These are phyloP conservation scores for Fagopyrum homotropicum DNA, from an alignment of 148 eudicot genomes.

Conservation along the genomic window DNA sequence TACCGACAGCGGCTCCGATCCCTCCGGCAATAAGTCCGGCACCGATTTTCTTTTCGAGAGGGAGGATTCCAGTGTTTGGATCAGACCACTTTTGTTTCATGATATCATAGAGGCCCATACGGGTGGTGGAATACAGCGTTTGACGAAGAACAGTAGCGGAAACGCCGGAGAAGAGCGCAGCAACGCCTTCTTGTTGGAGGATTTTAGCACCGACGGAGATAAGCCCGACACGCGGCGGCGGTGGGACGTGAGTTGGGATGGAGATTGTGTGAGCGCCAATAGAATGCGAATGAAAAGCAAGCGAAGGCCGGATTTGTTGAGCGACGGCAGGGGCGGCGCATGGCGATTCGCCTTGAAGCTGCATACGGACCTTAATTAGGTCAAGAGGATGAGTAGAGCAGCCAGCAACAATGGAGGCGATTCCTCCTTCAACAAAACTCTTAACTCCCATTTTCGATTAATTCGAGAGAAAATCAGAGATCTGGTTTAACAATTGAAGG, in stretches of 20 bases:
- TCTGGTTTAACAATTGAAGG: background rate
- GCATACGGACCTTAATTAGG: constrained; percentile 57
- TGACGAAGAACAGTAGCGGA: constrained; percentile 87
- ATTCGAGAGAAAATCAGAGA: background rate
- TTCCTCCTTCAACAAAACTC: constrained; percentile 53
- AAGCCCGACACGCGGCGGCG: constrained; percentile 39
- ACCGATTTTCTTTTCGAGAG: constrained; percentile 40
- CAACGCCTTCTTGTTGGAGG: constrained; percentile 48
- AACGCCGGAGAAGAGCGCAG: constrained; percentile 62
- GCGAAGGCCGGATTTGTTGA: constrained; percentile 45
- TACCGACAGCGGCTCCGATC: constrained; percentile 88
- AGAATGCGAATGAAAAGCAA: constrained; percentile 29
- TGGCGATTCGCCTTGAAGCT: constrained; percentile 43
- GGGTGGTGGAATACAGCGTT: constrained; percentile 71
- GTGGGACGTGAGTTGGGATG: constrained; percentile 13
- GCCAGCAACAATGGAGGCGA: constrained; percentile 51
- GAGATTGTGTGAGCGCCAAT: constrained; percentile 15
- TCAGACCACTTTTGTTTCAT: constrained; percentile 61
- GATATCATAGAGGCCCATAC: constrained; percentile 83
- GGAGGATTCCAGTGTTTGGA: constrained; percentile 35
- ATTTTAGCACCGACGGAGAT: constrained; percentile 40
- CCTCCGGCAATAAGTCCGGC: constrained; percentile 84
- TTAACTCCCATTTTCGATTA: constrained; percentile 32
- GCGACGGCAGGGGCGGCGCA: background rate
- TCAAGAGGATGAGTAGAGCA: constrained; percentile 59